These are phyloP conservation scores for Novymonas esmeraldas DNA, from an alignment of 208 protist genomes.

Conservation along the genomic window DNA sequence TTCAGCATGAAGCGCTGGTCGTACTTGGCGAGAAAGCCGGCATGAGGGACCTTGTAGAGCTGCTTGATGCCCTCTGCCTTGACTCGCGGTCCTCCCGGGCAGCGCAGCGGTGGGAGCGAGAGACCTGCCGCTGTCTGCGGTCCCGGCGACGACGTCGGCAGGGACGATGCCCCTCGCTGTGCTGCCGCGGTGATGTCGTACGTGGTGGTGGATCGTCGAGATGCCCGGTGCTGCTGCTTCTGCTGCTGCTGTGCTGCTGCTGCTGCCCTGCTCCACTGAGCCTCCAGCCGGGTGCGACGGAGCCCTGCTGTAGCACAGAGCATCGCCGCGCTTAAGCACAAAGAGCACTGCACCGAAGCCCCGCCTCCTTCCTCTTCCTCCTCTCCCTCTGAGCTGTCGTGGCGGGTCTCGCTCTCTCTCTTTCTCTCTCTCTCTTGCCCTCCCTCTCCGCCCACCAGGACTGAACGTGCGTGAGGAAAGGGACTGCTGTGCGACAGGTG, in stretches of 20 bases:
- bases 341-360: too few species aligned
- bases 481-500: too few species aligned
- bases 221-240: background rate
- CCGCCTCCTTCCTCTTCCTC: too few species aligned
- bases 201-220: conserved; percentile 18
- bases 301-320: background rate
- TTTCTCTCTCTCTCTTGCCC: too few species aligned
- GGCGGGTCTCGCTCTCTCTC: background rate
- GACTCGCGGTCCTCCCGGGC: conserved; percentile 83
- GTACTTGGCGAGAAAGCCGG: conserved; percentile 86
- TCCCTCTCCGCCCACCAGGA: too few species aligned
- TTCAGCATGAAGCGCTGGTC: conserved; percentile 89
- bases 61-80: conserved; percentile 83
- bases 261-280: conserved; percentile 14
- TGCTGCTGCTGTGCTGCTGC: conserved; percentile 17
- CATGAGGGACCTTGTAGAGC: conserved; percentile 86
- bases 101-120: conserved; percentile 70
- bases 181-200: conserved; percentile 28
- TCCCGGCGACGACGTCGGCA: background rate
- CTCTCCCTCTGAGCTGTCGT: too few species aligned
- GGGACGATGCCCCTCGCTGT: background rate
- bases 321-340: too few species aligned
- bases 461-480: too few species aligned
- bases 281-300: conserved; percentile 10
- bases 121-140: conserved; percentile 6